Evolutionary conservation across 305 asterid species (phyloP), one percentile per base, ranked within the genome.

Genomic region (Stenogyne calaminthoides): DNA sequence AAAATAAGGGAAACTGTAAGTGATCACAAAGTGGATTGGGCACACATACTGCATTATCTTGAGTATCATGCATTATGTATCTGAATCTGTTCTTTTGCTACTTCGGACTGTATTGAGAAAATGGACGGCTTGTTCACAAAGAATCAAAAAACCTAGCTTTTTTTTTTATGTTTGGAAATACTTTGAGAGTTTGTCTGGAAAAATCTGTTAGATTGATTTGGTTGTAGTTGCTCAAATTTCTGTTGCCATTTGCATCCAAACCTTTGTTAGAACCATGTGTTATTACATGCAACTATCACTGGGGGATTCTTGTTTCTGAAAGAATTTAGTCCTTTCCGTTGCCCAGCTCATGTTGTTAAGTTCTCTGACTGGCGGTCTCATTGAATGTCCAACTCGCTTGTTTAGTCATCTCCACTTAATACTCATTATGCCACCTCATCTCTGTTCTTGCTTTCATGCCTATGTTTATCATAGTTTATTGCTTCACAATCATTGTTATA

Each of bases 401-500:
- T 52, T 47, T n/a, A n/a, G 49, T 57, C 42, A 20, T 51, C 64
- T 44, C 69, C 76, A 9, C 61, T n/a, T 46, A 68, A 49, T 44
- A 60, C 49, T 56, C 56, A 51, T 55, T 52, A 29, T 18, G 63
- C 40, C 58, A 34, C 40, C 40, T 19, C 77, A 20, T 70, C 60
- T 39, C 46, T 32, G 42, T 70, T 44, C 12, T 76, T 65, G 37
- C 56, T 37, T 60, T 32, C 57, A 51, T 65, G 52, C 42, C 64
- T 39, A 27, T 64, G n/a, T 64, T 34, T 57, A 65, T 60, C 19
- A 58, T 51, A 32, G 72, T 54, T 64, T 20, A 29, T 74, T 78
- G 54, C 40, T 58, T 68, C 68, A 55, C 67, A 70, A 47, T 32
- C 55, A 22, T 64, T 77, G 71, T 80, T 62, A 72, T 71, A 74